phyloP scores from a whole-genome alignment of 2,329 filamentous ascomycete genomes.

The Epichloe amarillans region DNA sequence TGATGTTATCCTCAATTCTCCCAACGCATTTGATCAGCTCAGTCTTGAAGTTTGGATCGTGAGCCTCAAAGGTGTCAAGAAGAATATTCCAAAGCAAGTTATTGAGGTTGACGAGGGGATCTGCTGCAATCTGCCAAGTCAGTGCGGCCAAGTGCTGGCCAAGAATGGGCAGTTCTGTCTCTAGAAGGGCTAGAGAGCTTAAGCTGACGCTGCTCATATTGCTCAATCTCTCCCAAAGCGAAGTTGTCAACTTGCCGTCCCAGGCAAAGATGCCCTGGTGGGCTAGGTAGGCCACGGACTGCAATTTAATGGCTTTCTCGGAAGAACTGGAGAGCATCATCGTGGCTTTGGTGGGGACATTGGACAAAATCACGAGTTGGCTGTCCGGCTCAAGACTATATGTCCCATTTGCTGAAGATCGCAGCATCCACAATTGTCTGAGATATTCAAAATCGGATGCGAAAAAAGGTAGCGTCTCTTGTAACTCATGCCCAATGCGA shows the following conservation, averaged over 20 bases:
- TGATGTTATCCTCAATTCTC: slow-evolving; percentile 12
- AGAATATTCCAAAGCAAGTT: slow-evolving; percentile 33
- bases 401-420: slow-evolving; percentile 9
- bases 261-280: slow-evolving; percentile 24
- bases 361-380: slow-evolving; percentile 37
- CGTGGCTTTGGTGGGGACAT: slow-evolving; percentile 20
- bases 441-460: slow-evolving; percentile 42
- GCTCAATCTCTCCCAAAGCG: slow-evolving; percentile 42
- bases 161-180: slow-evolving; percentile 50
- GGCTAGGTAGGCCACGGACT: slow-evolving; percentile 35
- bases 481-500: slow-evolving; percentile 28
- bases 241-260: slow-evolving; percentile 27
- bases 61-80: slow-evolving; percentile 26
- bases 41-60: slow-evolving; percentile 20
- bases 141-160: slow-evolving; percentile 40
- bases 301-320: slow-evolving; percentile 26
- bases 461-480: slow-evolving; percentile 35
- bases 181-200: slow-evolving; percentile 47
- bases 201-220: slow-evolving; percentile 40
- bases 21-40: slow-evolving; percentile 15
- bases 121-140: slow-evolving; percentile 32
- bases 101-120: slow-evolving; percentile 37
- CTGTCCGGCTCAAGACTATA: slow-evolving; percentile 8
- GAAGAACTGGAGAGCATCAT: slow-evolving; percentile 21
- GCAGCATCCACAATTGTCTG: slow-evolving; percentile 36